phyloP scores from a whole-genome alignment of 805 yeast genomes.

The Candida boidinii region DNA sequence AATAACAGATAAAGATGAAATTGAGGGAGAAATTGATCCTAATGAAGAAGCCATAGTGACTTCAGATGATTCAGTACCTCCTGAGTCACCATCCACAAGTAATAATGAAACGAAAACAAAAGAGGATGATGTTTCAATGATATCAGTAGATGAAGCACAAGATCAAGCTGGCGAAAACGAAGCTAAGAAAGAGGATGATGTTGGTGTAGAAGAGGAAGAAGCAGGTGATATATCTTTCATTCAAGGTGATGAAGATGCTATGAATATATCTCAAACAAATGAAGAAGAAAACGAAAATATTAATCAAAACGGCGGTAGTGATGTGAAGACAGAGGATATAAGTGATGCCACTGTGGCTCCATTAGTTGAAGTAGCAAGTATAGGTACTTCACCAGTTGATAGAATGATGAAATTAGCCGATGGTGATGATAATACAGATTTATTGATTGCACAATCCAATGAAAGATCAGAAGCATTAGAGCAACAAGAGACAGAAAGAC shows the following conservation, averaged over 20 bases:
- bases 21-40: slow-evolving; percentile 1
- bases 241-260: slow-evolving; percentile 1
- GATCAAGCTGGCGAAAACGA: not conserved
- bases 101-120: not conserved
- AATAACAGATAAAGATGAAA: slow-evolving; percentile 12
- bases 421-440: slow-evolving; percentile 39
- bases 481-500: slow-evolving; percentile 74
- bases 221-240: not conserved
- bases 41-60: not conserved
- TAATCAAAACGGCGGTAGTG: slow-evolving; percentile 24
- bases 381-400: slow-evolving; percentile 36
- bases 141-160: not conserved
- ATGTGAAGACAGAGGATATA: slow-evolving; percentile 15
- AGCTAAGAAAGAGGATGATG: slow-evolving; percentile 5
- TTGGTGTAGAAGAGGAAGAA: slow-evolving; percentile 5
- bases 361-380: slow-evolving; percentile 13
- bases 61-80: slow-evolving; percentile 5
- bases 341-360: slow-evolving; percentile 13
- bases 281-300: slow-evolving; percentile 17
- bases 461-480: slow-evolving; percentile 66
- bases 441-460: slow-evolving; percentile 47
- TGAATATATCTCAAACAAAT: slow-evolving; percentile 4
- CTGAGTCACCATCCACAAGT: slow-evolving; percentile 6
- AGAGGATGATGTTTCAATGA: no score
- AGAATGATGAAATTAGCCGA: slow-evolving; percentile 39